These are phyloP conservation scores for Tylopilus balloui DNA, from an alignment of 768 basidiomycete genomes.

Conservation along the genomic window DNA sequence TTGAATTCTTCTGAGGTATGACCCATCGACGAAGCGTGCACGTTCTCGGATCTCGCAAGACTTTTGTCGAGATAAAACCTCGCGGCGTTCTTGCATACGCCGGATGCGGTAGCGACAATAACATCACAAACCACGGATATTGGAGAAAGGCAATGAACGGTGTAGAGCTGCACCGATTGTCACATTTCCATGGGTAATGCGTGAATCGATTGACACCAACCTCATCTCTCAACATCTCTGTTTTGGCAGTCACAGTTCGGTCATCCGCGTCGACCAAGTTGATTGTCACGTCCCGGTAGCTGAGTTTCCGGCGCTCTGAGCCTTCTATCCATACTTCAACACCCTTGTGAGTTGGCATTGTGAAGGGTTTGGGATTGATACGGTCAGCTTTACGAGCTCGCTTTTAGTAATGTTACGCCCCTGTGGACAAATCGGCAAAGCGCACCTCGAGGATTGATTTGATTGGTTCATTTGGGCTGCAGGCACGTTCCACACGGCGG, in stretches of 20 bases:
- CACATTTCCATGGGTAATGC: not conserved
- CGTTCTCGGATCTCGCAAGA: not conserved
- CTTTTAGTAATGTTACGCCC: slow-evolving; percentile 1
- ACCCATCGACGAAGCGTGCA: slow-evolving; percentile 3
- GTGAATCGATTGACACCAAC: not conserved
- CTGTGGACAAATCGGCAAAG: slow-evolving; percentile 6
- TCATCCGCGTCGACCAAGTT: slow-evolving; percentile 9
- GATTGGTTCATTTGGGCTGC: not conserved
- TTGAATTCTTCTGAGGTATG: not conserved
- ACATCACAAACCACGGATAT: slow-evolving; percentile 17
- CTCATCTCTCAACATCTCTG: slow-evolving; percentile 8
- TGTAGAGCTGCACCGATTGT: slow-evolving; percentile 7
- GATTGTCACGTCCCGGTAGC: slow-evolving; percentile 1
- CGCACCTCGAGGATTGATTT: not conserved
- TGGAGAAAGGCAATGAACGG: slow-evolving; percentile 15
- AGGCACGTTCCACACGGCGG: not conserved
- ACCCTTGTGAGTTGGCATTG: slow-evolving; percentile 14
- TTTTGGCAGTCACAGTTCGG: slow-evolving; percentile 7
- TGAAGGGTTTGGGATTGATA: not conserved
- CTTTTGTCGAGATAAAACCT: slow-evolving; percentile 13
- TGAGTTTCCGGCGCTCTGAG: slow-evolving; percentile 5
- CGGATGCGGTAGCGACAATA: not conserved
- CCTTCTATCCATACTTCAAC: slow-evolving; percentile 20
- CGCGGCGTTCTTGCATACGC: slow-evolving; percentile 7
- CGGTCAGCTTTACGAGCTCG: not conserved